phyloP scores from a whole-genome alignment of 148 eudicot genomes.

The Fagopyrum esculentum region DNA sequence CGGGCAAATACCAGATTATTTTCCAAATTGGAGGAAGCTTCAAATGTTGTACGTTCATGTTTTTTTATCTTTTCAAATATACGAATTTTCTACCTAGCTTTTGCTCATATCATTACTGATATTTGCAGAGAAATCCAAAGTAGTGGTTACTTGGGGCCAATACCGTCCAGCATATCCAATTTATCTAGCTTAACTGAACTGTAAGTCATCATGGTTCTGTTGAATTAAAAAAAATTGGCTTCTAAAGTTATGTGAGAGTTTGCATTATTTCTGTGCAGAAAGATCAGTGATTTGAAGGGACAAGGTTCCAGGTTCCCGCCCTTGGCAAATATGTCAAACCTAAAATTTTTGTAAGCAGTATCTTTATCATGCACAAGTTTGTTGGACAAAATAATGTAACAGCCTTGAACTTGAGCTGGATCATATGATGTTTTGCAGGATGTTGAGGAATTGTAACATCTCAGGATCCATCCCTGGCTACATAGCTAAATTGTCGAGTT shows the following conservation, averaged over 20 bases:
- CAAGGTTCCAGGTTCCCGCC: conserved; percentile 42
- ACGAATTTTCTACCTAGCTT: not conserved
- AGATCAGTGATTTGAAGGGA: conserved; percentile 59
- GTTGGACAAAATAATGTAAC: not conserved
- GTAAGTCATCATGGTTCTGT: conserved; percentile 35
- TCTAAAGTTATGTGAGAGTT: conserved; percentile 11
- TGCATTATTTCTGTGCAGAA: conserved; percentile 32
- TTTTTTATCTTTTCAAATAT: not conserved
- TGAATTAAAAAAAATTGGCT: not conserved
- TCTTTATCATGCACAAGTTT: not conserved
- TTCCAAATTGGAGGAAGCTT: conserved; percentile 57
- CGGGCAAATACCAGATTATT: conserved; percentile 54
- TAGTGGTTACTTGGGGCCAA: conserved; percentile 68
- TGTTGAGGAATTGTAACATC: conserved; percentile 65
- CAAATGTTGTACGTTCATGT: conserved; percentile 43
- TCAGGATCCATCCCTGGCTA: conserved; percentile 58
- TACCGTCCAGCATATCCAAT: conserved; percentile 46
- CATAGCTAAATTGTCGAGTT: conserved; percentile 8
- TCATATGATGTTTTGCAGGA: conserved; percentile 32
- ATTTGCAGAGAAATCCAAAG: conserved; percentile 60
- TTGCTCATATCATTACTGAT: conserved; percentile 9
- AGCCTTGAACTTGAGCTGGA: not conserved
- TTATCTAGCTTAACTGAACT: conserved; percentile 35
- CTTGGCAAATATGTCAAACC: conserved; percentile 31
- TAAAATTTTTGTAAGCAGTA: conserved; percentile 34